Percentiles rank a stretch among this genome's conserved stretches.
phyloP scores from a whole-genome alignment of 2,329 filamentous ascomycete genomes.

The Paecilomyces fulvus region DNA sequence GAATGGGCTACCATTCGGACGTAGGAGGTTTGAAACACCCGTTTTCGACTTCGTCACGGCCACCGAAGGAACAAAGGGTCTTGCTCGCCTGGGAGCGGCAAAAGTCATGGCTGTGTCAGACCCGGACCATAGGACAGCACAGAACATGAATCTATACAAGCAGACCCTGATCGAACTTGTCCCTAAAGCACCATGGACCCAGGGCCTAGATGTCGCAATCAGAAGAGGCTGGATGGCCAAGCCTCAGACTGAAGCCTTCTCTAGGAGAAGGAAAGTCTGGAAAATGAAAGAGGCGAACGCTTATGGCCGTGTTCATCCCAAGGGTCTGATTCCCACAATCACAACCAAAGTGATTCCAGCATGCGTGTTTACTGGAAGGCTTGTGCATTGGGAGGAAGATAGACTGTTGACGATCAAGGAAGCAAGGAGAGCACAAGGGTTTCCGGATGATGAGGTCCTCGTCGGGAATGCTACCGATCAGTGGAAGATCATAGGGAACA shows the following conservation, averaged over 20 bases:
- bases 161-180: constrained; percentile 48
- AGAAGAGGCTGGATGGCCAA: constrained; percentile 3
- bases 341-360: constrained; percentile 45
- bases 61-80: constrained; percentile 46
- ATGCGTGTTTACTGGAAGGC: constrained; percentile 48
- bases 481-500: constrained; percentile 65
- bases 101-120: constrained; percentile 53
- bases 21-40: constrained; percentile 37
- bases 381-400: constrained; percentile 59
- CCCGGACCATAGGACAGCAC: constrained; percentile 59
- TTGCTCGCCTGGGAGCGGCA: constrained; percentile 56
- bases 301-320: constrained; percentile 26
- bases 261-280: constrained; percentile 13
- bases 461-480: constrained; percentile 50
- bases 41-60: constrained; percentile 54
- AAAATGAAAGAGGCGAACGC: constrained; percentile 11
- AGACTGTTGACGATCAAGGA: constrained; percentile 59
- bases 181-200: constrained; percentile 42
- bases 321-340: constrained; percentile 54
- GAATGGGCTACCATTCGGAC: constrained; percentile 53
- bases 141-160: constrained; percentile 30
- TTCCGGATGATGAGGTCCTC: constrained; percentile 61
- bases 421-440: constrained; percentile 59
- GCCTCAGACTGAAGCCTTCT: constrained; percentile 23
- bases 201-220: constrained; percentile 10